Base-by-base conservation (phyloP, 2,329 filamentous ascomycete species). In the Ilyonectria sp. region DNA sequence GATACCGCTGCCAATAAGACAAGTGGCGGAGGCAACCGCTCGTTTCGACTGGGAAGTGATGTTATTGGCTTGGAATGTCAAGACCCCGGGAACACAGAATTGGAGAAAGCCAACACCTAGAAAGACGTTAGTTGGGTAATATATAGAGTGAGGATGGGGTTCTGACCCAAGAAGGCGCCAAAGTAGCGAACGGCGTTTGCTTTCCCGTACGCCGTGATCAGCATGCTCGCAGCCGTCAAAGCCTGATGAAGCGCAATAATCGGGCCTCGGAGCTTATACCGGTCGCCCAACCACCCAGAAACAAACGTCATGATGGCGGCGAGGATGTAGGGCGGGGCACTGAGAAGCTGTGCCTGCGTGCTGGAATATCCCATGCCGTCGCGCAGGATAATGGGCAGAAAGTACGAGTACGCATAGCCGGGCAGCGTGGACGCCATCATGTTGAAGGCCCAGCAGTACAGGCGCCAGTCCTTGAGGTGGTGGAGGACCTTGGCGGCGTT, bases 21-120 rank as follows among this genome's bases (percentile, higher is more conserved):
- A 63, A 4, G 60, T 44, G 2, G 64, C 59, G 7, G 59, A 21
- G 5, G 59, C 54, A 10, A 67, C 59, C 26, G 40, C 49, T 10
- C 64, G 54, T 35, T 67, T 67, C 11, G 54, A 67, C n/a, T 67
- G 64, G 9, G 53, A 52, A 2, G 59, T 63, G 17, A 67, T 56
- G 21, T 67, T 63, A 23, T 67, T 67, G 19, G 59, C 64, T 49
- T 67, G 64, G 55, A 67, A 63, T 3, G 59, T 59, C 19, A 63
- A 40, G 13, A 59, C 44, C 4, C 59, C 64, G n/a, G 64, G 64
- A 1, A 67, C 64, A 15, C 63, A 66, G 8, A 61, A 61, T 4
- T 66, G 52, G 17, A 66, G 57, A 19, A 66, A 66, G 15, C 63
- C 63, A 17, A 62, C 29, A 11, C 63, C 57, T 59, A 17, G 4